These are phyloP conservation scores for Monosporascus cannonballus DNA, from an alignment of 2,329 filamentous ascomycete genomes.

Conservation along the genomic window DNA sequence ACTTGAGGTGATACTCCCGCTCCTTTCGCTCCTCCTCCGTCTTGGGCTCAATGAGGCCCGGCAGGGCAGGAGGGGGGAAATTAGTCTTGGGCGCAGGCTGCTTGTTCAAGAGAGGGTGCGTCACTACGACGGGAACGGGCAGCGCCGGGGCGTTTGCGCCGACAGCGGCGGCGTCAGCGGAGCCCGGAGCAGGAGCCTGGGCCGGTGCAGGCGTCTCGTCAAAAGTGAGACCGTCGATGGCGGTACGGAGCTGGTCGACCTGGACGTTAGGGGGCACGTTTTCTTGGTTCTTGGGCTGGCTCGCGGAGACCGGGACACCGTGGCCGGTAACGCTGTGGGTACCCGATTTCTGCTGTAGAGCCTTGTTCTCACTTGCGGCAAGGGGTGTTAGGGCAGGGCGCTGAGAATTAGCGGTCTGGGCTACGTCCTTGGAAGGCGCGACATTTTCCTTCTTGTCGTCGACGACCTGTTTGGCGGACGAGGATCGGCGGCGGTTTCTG, in stretches of 20 bases:
- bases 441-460: slow-evolving; percentile 6
- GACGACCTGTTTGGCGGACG: slow-evolving; percentile 4
- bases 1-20: slow-evolving; percentile 44
- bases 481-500: slow-evolving; percentile 6
- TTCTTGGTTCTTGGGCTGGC: slow-evolving; percentile 6
- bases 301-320: slow-evolving; percentile 5
- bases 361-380: slow-evolving; percentile 10
- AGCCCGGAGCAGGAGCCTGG: slow-evolving; percentile 5
- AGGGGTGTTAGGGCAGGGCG: slow-evolving; percentile 13
- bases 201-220: slow-evolving; percentile 10
- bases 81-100: slow-evolving; percentile 7
- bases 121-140: slow-evolving; percentile 20
- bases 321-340: slow-evolving; percentile 17
- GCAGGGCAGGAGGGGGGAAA: slow-evolving; percentile 16
- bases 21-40: slow-evolving; percentile 31
- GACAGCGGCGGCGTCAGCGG: slow-evolving; percentile 11
- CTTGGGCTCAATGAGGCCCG: slow-evolving; percentile 26
- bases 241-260: slow-evolving; percentile 10
- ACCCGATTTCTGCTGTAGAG: slow-evolving; percentile 22
- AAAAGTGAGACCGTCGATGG: slow-evolving; percentile 18
- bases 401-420: slow-evolving; percentile 2
- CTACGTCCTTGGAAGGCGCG: not conserved
- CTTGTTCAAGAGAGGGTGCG: slow-evolving; percentile 15
- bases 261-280: slow-evolving; percentile 5
- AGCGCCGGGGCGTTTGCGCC: slow-evolving; percentile 15